phyloP scores from a whole-genome alignment of 2,329 filamentous ascomycete species.

The Pyrenophora tritici-repentis region DNA sequence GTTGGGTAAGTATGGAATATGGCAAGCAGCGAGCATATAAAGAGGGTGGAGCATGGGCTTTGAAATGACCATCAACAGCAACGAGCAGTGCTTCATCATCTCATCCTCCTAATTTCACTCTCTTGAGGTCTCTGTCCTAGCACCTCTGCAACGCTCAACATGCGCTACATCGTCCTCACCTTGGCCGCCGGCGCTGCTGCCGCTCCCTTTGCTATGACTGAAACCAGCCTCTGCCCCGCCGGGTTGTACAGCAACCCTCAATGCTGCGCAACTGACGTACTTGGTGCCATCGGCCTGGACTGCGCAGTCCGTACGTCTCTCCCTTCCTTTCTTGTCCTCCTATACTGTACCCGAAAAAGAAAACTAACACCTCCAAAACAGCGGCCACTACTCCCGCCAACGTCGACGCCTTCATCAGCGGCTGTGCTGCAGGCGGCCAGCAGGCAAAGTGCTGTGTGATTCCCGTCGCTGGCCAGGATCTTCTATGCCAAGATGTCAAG shows the following conservation, averaged over 20 bases:
- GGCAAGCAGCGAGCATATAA: slow-evolving; percentile 3
- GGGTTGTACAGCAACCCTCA: slow-evolving; percentile 11
- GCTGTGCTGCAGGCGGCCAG: too few species aligned
- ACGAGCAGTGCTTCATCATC: slow-evolving; percentile 1
- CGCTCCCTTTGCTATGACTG: slow-evolving; percentile 1
- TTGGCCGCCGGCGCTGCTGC: slow-evolving; percentile 5
- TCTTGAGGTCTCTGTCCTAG: neutral
- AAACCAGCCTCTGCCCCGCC: slow-evolving; percentile 5
- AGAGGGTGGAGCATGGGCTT: neutral
- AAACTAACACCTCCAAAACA: neutral
- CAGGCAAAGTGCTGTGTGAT: too few species aligned
- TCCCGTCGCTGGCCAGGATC: too few species aligned
- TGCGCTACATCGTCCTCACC: slow-evolving; percentile 11
- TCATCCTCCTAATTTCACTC: neutral
- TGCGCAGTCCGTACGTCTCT: slow-evolving; percentile 12
- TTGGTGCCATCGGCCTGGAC: slow-evolving; percentile 6
- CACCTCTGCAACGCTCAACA: neutral
- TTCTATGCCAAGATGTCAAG: too few species aligned
- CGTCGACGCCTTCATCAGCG: too few species aligned
- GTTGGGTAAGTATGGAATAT: neutral
- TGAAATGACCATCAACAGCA: neutral
- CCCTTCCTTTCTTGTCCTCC: neutral
- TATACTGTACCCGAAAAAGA: neutral
- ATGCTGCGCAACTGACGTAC: slow-evolving; percentile 16
- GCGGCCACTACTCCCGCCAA: slow-evolving; percentile 6